Percentiles rank a stretch among this genome's conserved stretches.
Evolutionary conservation across 495 filamentous ascomycete genomes (phyloP).

Genomic region (Penicillium pulvis): DNA sequence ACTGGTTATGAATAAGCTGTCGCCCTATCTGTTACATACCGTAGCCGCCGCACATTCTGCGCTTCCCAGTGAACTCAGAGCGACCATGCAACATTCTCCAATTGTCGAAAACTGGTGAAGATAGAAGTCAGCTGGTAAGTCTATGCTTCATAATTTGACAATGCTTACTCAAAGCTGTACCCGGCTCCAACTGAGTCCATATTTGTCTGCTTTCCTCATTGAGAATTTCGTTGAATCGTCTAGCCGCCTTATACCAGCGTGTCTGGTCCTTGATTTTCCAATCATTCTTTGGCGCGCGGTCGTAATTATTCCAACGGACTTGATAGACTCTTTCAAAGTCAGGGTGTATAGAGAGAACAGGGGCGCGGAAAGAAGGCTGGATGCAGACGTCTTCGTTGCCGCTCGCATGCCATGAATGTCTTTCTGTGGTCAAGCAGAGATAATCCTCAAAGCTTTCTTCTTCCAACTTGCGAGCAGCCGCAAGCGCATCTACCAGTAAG

Average conservation of each 20-base stretch:
- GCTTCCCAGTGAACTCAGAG: constrained; percentile 74
- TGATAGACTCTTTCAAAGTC: constrained; percentile 51
- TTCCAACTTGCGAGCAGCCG: constrained; percentile 60
- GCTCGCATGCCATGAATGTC: constrained; percentile 74
- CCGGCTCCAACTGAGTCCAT: constrained; percentile 77
- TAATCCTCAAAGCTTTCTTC: constrained; percentile 52
- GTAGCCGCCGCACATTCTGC: constrained; percentile 88
- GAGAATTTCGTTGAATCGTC: constrained; percentile 63
- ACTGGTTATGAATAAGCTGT: not conserved
- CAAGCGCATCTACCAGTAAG: constrained; percentile 81
- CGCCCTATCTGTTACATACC: constrained; percentile 53
- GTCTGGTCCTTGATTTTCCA: constrained; percentile 42
- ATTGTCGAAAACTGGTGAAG: constrained; percentile 81
- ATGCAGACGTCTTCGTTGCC: constrained; percentile 84
- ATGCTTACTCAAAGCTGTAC: constrained; percentile 69
- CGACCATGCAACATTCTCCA: constrained; percentile 92
- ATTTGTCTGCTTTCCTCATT: constrained; percentile 57
- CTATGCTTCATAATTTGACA: not conserved
- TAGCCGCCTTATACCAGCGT: constrained; percentile 77
- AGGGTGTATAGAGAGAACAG: constrained; percentile 63
- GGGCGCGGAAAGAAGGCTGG: constrained; percentile 58
- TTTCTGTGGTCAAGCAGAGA: constrained; percentile 47
- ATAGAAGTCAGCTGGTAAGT: constrained; percentile 11
- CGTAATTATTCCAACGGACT: constrained; percentile 90
- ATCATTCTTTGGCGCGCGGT: constrained; percentile 61